Evolutionary conservation across 2,329 filamentous ascomycete species (phyloP).

Genomic region (Monilinia aucupariae): DNA sequence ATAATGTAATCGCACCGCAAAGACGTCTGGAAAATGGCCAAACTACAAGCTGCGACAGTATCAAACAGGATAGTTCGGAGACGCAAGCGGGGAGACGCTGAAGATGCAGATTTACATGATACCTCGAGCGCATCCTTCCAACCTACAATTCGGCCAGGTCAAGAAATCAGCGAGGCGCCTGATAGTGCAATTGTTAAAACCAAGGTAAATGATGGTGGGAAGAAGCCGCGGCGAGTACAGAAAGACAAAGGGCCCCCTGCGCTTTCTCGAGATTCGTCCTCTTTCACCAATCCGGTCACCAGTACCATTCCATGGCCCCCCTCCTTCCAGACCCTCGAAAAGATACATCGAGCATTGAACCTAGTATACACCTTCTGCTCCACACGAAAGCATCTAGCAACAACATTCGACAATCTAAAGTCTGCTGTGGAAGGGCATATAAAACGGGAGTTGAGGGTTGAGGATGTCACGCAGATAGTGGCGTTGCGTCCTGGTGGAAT

Average conservation of each 20-base stretch:
- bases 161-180: conserved; percentile 13
- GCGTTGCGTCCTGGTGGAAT: conserved; percentile 72
- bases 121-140: background rate
- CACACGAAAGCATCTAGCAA: conserved; percentile 84
- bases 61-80: conserved; percentile 40
- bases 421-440: conserved; percentile 79
- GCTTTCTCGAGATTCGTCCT: conserved; percentile 27
- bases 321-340: conserved; percentile 65
- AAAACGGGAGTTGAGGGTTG: conserved; percentile 60
- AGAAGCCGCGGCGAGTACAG: conserved; percentile 42
- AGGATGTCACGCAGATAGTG: conserved; percentile 79
- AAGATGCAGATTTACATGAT: conserved; percentile 24
- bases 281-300: conserved; percentile 26
- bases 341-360: conserved; percentile 79
- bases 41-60: conserved; percentile 44
- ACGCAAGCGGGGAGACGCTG: conserved; percentile 37
- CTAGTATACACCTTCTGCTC: conserved; percentile 93
- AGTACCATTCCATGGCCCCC: conserved; percentile 58
- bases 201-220: conserved; percentile 50
- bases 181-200: conserved; percentile 45
- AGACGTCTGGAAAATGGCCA: conserved; percentile 21
- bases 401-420: conserved; percentile 85
- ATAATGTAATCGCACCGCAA: background rate
- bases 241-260: conserved; percentile 33
- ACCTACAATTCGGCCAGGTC: background rate